Evolutionary conservation across 192 early-diverging fungal genomes (phyloP).

Genomic region (Podochytrium sp.): DNA sequence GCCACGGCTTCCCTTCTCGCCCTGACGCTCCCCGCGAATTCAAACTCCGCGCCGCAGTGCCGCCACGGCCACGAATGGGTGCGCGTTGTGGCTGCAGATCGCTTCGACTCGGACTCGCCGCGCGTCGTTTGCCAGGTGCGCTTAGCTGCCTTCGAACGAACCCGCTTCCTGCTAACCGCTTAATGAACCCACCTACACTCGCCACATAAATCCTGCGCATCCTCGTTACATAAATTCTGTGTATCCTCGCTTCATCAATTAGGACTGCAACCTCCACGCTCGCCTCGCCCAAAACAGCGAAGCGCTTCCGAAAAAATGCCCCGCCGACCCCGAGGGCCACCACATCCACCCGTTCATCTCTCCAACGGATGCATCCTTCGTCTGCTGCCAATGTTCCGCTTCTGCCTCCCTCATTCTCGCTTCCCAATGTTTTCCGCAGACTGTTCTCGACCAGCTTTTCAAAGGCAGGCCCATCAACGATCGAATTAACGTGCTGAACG

Average conservation of each 20-base stretch:
- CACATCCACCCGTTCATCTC: neutral
- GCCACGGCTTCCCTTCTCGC: too few species aligned
- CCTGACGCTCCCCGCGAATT: too few species aligned
- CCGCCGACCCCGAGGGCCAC: neutral
- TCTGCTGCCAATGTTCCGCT: neutral
- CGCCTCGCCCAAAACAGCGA: neutral
- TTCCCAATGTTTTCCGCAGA: neutral
- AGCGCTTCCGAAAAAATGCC: neutral
- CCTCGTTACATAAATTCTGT: neutral
- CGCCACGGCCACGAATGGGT: constrained; percentile 9
- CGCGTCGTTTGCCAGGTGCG: neutral
- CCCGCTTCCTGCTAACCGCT: neutral
- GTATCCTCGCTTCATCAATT: neutral
- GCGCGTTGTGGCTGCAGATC: neutral
- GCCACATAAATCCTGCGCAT: too few species aligned
- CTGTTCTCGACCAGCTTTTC: neutral
- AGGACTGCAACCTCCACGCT: constrained; percentile 8
- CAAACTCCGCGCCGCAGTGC: too few species aligned
- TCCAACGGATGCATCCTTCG: neutral
- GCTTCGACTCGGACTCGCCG: neutral
- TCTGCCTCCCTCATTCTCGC: neutral
- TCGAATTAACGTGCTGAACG: neutral
- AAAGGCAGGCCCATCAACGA: neutral
- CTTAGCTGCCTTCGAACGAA: neutral
- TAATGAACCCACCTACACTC: neutral